Conservation (phyloP, 345 rosid genomes). For the Murraya paniculata region DNA sequence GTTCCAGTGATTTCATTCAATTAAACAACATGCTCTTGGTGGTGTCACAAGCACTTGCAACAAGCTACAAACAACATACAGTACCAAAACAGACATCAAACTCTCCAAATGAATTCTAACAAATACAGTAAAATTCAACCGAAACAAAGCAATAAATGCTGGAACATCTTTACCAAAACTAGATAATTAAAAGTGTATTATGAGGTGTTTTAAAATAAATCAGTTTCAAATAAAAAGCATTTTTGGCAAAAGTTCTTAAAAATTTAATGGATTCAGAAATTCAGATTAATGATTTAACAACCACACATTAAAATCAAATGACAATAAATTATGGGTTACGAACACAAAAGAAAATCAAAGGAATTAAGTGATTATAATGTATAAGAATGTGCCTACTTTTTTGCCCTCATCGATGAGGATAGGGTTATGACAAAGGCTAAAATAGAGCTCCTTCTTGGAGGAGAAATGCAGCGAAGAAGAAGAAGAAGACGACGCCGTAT, state of each 20-base stretch:
- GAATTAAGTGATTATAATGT: background rate
- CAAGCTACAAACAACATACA: background rate
- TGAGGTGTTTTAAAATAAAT: no score
- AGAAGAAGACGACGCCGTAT: background rate
- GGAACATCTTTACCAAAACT: no score
- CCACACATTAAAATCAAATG: background rate
- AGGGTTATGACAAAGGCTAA: constrained; percentile 37
- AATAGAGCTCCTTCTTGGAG: constrained; percentile 49
- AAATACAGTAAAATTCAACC: background rate
- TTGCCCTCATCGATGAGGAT: constrained; percentile 53
- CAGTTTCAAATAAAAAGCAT: no score
- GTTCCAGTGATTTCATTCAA: background rate
- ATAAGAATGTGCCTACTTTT: constrained; percentile 33
- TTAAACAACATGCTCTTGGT: background rate
- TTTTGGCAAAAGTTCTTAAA: no score
- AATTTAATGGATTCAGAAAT: background rate
- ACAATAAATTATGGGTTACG: no score
- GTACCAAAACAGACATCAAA: background rate
- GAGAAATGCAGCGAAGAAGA: background rate
- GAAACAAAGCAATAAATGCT: background rate
- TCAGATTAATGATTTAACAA: background rate
- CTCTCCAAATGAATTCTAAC: background rate
- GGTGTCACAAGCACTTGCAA: background rate
- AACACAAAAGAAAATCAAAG: background rate
- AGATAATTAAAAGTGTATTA: no score